Percentiles rank a stretch among this genome's conserved stretches.
Conservation (phyloP, 208 protist species). For the Trypanosoma cruzi region DNA sequence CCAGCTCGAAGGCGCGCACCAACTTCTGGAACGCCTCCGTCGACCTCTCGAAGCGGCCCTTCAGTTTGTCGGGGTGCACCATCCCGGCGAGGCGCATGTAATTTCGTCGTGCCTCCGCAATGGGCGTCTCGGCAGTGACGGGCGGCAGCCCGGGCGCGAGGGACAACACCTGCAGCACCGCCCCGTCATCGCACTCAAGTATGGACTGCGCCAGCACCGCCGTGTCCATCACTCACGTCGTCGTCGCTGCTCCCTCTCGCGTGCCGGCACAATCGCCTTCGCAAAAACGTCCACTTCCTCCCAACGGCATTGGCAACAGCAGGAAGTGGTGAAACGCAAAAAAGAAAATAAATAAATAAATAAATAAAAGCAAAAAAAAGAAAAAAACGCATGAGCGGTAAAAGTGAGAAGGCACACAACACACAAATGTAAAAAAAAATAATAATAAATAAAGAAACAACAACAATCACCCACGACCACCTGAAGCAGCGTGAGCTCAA, state of each 20-base stretch:
- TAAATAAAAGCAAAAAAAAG: no score
- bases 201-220: conserved; percentile 53
- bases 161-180: conserved; percentile 55
- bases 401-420: no score
- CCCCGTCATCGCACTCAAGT: conserved; percentile 45
- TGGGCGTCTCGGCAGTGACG: conserved; percentile 54
- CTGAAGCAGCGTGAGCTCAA: no score
- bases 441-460: no score
- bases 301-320: no score
- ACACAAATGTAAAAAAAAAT: no score
- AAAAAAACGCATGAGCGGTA: no score
- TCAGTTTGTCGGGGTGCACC: conserved; percentile 87
- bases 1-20: conserved; percentile 79
- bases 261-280: no score
- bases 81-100: conserved; percentile 81
- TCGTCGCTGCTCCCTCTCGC: neutral
- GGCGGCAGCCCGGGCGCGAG: conserved; percentile 62
- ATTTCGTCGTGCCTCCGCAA: conserved; percentile 69
- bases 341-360: no score
- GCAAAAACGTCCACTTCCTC: no score
- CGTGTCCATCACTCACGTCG: conserved; percentile 34
- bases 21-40: conserved; percentile 87
- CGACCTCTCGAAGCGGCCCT: conserved; percentile 52
- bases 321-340: no score
- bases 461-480: no score